Base-by-base conservation (phyloP, 2,329 filamentous ascomycete species). In the Colletotrichum orbiculare region DNA sequence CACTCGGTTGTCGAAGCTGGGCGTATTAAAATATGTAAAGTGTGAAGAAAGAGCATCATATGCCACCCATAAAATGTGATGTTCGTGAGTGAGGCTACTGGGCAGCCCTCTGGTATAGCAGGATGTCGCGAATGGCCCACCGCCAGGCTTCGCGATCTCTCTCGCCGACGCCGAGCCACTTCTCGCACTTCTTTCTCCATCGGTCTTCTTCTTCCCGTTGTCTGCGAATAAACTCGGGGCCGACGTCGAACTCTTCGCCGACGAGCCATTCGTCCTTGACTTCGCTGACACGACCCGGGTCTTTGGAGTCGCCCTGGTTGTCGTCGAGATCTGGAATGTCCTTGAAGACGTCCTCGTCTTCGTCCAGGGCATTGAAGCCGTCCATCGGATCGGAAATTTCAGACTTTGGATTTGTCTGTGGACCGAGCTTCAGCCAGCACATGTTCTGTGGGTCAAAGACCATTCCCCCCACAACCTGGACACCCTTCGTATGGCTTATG, bases 401-500 rank as follows among this genome's bases (percentile, higher is more conserved):
- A 2, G 82, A 80, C 64, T 79, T 82, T 46, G 77, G 72, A 54
- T 81, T 81, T n/a, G 76, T 75, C 37, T 83, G 75, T 15, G 81
- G 77, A 50, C 84, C 82, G 67, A 96, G 83, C 77, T 97, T 97
- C 61, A 98, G 85, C 96, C 96, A 99, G 76, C 94, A 96, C 95
- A 99, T 98, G 71, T 93, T 93, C 68, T 93, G 90, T 4, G 96
- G 96, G 74, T 99, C 96, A 75, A 98, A 99, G 9, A 98, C 91
- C 96, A 99, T 99, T 70, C 94, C 93, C n/a, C 94, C 92, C 63
- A 97, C 94, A 41, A 97, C 91, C 78, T 97, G 94, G 12, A 97
- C 91, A 67, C 93, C 94, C 73, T 95, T 92, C 67, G 90, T 89
- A 5, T 89, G 86, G 59, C 91, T 92, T 69, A 97, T 92, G 69